Conservation (phyloP, 1,139 yeast species). For the Saccharomyces hybrid region DNA sequence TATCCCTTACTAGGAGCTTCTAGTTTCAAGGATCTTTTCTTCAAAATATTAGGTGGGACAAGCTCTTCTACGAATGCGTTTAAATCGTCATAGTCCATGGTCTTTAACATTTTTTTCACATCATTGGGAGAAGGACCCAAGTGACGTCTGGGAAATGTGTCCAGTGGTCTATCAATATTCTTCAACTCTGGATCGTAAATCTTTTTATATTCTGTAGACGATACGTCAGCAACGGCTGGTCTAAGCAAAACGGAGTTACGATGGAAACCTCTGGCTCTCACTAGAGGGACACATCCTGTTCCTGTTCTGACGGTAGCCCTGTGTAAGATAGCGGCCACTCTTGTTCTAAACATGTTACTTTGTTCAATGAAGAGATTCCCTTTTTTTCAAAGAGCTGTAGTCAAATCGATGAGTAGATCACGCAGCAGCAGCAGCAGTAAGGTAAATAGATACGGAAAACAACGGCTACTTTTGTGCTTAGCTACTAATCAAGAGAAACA, state of each 20-base stretch:
- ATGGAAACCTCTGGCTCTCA: conserved; percentile 2
- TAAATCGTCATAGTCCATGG: conserved; percentile 50
- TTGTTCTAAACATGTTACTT: neutral
- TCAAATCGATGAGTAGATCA: neutral
- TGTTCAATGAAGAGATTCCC: neutral
- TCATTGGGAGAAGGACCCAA: conserved; percentile 71
- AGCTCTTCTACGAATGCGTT: conserved; percentile 65
- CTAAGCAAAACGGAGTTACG: neutral
- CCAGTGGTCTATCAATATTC: conserved; percentile 38
- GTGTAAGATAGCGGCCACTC: neutral
- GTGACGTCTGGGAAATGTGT: conserved; percentile 85
- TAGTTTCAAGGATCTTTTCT: conserved; percentile 51
- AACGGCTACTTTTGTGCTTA: neutral
- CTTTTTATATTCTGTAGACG: conserved; percentile 16
- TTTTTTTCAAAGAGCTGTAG: neutral
- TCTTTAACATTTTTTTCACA: conserved; percentile 54
- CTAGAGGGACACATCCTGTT: neutral
- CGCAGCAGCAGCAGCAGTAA: neutral
- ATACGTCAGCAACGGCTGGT: conserved; percentile 12
- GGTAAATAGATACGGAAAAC: neutral
- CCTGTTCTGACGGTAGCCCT: neutral
- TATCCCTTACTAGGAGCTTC: conserved; percentile 59
- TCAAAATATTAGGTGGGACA: conserved; percentile 69
- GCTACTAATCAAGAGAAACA: neutral
- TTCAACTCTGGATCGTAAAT: conserved; percentile 15